A percentile compares a stretch with the other conserved stretches of the same genome.
These are phyloP conservation scores for Blastocystis sp. DNA, from an alignment of 352 stramenopile genomes.

Conservation along the genomic window DNA sequence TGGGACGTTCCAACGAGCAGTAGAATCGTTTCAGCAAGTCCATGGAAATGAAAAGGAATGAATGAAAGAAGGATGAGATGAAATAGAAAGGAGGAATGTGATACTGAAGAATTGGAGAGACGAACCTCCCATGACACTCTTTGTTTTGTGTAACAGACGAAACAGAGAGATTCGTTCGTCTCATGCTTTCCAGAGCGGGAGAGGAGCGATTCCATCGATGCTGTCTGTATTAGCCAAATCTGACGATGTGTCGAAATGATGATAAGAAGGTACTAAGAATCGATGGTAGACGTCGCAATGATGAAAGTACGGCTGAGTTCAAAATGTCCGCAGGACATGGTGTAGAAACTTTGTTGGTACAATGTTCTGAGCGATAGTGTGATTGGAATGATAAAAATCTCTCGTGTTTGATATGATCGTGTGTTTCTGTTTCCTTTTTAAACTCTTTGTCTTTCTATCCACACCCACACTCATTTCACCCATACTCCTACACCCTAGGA, in stretches of 20 bases:
- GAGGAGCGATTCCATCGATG: neutral
- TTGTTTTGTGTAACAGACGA: neutral
- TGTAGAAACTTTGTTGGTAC: conserved; percentile 1
- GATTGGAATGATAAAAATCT: neutral
- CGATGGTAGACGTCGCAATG: neutral
- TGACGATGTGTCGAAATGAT: neutral
- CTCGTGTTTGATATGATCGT: neutral
- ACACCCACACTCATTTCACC: too few relatives aligned
- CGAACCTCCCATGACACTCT: neutral
- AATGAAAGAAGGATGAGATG: neutral
- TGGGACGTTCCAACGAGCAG: neutral
- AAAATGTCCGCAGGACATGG: neutral
- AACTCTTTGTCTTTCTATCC: too few relatives aligned
- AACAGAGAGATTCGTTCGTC: neutral
- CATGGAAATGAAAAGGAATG: neutral
- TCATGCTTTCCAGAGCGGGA: neutral
- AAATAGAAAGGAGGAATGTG: neutral
- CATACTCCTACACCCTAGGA: too few relatives aligned
- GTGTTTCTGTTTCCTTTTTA: neutral
- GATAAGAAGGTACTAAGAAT: conserved; percentile 23
- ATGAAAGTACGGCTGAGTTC: conserved; percentile 1
- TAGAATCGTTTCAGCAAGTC: neutral
- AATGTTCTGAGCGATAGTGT: neutral
- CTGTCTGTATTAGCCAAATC: conserved; percentile 11
- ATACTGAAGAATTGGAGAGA: neutral